Percentiles rank a stretch among this genome's conserved stretches.
These are phyloP conservation scores for Penium margaritaceum DNA, from an alignment of 139 green algal genomes.

Conservation along the genomic window DNA sequence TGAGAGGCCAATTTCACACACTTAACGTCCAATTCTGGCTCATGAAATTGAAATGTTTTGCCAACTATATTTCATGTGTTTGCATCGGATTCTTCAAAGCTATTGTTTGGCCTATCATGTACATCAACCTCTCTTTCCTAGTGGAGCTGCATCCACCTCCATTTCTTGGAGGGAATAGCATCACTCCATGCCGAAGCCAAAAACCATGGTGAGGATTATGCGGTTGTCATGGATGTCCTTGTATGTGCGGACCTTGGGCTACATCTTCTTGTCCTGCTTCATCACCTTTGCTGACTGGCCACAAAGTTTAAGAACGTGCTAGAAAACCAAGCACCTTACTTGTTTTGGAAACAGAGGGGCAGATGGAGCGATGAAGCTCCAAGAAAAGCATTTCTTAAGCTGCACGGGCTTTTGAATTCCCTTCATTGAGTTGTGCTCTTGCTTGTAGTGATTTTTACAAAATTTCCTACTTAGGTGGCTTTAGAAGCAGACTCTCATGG, in stretches of 20 bases:
- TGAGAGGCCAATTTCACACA: too few species aligned
- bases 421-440: background rate
- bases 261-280: slow-evolving; percentile 98
- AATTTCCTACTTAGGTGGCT: background rate
- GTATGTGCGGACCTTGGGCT: slow-evolving; percentile 71
- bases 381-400: background rate
- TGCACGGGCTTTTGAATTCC: background rate
- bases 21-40: too few species aligned
- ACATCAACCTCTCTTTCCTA: too few species aligned
- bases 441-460: background rate
- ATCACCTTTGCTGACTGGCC: slow-evolving; percentile 96
- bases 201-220: slow-evolving; percentile 82
- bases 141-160: too few species aligned
- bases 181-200: slow-evolving; percentile 81
- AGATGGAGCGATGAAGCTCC: too few species aligned
- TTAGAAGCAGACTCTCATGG: background rate
- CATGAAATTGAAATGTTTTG: too few species aligned
- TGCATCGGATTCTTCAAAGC: too few species aligned
- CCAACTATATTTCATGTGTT: too few species aligned
- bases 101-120: too few species aligned
- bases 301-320: slow-evolving; percentile 91
- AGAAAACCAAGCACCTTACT: slow-evolving; percentile 99
- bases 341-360: background rate
- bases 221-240: slow-evolving; percentile 94
- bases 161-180: slow-evolving; percentile 60